Percentiles rank a stretch among this genome's conserved stretches.
Evolutionary conservation across 2,329 filamentous ascomycete species (phyloP).

Genomic region (Phoma sp.): DNA sequence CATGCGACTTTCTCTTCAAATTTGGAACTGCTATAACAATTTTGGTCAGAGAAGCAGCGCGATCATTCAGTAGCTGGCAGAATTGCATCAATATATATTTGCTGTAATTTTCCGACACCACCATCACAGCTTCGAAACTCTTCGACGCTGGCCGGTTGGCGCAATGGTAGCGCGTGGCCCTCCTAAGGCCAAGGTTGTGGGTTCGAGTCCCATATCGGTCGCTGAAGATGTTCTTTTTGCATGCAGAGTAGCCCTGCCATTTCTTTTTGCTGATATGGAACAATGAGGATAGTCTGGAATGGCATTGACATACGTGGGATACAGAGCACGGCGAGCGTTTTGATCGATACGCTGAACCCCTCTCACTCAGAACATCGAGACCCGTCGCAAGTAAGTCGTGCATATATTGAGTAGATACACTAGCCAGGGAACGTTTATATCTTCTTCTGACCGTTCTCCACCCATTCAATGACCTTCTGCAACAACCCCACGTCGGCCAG

Average conservation of each 20-base stretch:
- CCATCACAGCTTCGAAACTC: constrained; percentile 13
- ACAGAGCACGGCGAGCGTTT: no score
- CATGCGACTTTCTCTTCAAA: no score
- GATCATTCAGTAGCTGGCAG: no score
- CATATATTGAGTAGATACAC: background rate
- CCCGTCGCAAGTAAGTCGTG: background rate
- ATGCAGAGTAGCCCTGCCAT: background rate
- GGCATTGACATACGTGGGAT: no score
- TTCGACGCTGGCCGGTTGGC: constrained; percentile 39
- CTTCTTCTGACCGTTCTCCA: constrained; percentile 24
- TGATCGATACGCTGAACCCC: no score
- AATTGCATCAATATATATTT: background rate
- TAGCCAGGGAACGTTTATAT: background rate
- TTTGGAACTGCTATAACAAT: no score
- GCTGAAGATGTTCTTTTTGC: constrained; percentile 17
- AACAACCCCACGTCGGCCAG: constrained; percentile 42
- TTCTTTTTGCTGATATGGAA: background rate
- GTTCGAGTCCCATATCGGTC: constrained; percentile 49
- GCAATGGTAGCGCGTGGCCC: constrained; percentile 50
- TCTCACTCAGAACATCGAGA: no score
- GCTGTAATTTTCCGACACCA: background rate
- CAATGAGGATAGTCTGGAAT: no score
- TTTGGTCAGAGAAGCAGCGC: no score
- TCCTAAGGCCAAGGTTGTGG: constrained; percentile 49
- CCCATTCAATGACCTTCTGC: constrained; percentile 44